Evolutionary conservation across 305 asterid species (phyloP), one percentile per base, ranked within the genome.

Genomic region (Fraxinus platypoda): DNA sequence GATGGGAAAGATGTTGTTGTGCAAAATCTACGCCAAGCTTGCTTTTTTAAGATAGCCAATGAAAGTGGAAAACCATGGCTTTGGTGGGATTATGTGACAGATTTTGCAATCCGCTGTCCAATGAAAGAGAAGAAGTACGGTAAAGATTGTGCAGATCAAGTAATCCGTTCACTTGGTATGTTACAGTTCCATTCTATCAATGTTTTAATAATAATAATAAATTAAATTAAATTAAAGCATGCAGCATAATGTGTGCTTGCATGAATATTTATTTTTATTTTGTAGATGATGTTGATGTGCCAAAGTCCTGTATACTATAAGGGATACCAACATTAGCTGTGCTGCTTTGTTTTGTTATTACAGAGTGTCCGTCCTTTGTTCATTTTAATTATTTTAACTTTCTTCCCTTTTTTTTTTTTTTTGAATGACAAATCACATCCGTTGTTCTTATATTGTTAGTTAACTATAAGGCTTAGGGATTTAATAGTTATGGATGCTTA

Each of bases 41-140:
- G 99, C 89, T 92, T 96, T 83, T 93, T 83, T 90, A 96, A 93
- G 92, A 92, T 91, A 62, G 97, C 97, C 23, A 94, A 93, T 81
- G 98, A 94, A 81, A 93, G 89, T 88, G 97, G 98, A 41, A 96
- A 88, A 85, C 97, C 99, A 23, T 96, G 99, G 98, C 93, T 90
- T 86, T 96, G 99, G 99, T 96, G 99, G 99, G 98, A 96, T 87
- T 96, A 93, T 79, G 98, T 91, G 62, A 92, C 98, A 0, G 99
- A 96, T 86, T 94, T 96, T 85, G 87, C 97, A 31, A 91, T 93
- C 75, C 93, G 98, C 23, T 96, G 99, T 74, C 98, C 99, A 3
- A 93, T 96, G 98, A 96, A 94, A 84, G 97, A 96, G 82, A 88
- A 92, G 80, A 96, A 91, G 88, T 96, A 93, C 85, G 92, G 89